Evolutionary conservation across 2,329 filamentous ascomycete genomes (phyloP), one percentile per base, ranked within the genome.

Genomic region (Arthroderma sp.): DNA sequence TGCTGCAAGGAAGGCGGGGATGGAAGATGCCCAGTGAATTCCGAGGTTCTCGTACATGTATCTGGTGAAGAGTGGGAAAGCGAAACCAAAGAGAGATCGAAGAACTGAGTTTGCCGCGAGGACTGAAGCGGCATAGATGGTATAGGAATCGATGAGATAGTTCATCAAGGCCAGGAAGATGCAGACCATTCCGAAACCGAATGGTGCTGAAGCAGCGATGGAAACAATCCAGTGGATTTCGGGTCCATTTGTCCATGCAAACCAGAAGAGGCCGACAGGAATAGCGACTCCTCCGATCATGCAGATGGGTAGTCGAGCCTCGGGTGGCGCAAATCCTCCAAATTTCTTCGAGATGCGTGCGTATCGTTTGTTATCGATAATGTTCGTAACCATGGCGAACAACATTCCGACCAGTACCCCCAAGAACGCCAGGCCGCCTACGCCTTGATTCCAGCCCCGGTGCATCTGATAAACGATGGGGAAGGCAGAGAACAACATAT

Each of bases 71-170:
- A 91, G 72, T 1, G 85, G 85, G 68, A 93, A 91, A 1, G 73
- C 79, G 2, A 84, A 83, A 50, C 83, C 85, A 50, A 80, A 82
- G 6, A 87, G 68, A 0, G 83, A 88, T 52, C 86, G 80, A 33
- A 93, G 65, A 56, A 93, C 82, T 0, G 84, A 83, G 63, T 88
- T 85, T 40, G 81, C 82, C 2, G 84, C 83, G 6, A 88, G 67
- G 0, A 80, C 82, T 0, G 79, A 84, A 0, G 83, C 83, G 1
- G 85, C 83, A 50, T 81, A 89, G 53, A 88, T 81, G 42, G 80
- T 80, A 60, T 85, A 73, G 4, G 77, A 66, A 55, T 84, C 81
- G 49, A 84, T 75, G 8, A 84, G 70, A 61, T 83, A 84, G 61
- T 77, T 81, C 56, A 78, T 71, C 38, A 78, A 62, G 4, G 69